Base-by-base conservation (phyloP, 495 filamentous ascomycete species). In the Terfezia claveryi region DNA sequence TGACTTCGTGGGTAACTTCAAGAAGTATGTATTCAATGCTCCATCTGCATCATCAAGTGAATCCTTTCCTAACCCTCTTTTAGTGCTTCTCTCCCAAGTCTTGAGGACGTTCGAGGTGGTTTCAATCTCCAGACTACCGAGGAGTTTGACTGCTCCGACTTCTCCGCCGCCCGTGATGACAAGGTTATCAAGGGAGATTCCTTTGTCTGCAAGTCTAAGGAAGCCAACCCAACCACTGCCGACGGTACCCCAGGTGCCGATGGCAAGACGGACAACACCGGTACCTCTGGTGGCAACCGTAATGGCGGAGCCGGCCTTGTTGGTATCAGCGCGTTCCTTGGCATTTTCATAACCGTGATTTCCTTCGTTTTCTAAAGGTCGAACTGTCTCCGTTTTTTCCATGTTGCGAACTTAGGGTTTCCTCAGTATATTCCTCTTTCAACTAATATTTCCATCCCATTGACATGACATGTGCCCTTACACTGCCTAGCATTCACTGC, bases 1-100 rank as follows among this genome's bases (percentile, higher is more conserved):
- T 68, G 85, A 93, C 72, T 79, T 94, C 70, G 79, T 78, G 62
- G 91, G 91, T 63, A 80, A 76, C 70, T 92, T 94, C 68, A 76
- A 76, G 52, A 71, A 76, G 83, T 94, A 74, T 73, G 87, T 77
- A 50, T 49, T 20, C 14, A 23, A 53, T 50, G 10, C 8, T 41
- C n/a, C 37, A 23, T 32, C 27, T 32, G 27, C 27, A 32, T 32
- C 27, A 32, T 32, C 27, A 32, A 7, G 4, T 32, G 27, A 32
- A 32, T 32, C 4, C 4, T 32, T 32, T 32, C 27, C 27, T 32
- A 32, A 32, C 27, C 7, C 27, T 27, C 27, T 55, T 54, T 11
- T 60, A 94, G 88, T 54, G 78, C 85, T 54, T 62, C 71, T 32
- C 73, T 95, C 36, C 80, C 83, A 38, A 61, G 64, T 12, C 73